phyloP scores from a whole-genome alignment of 2,329 filamentous ascomycete genomes.

The Aspergillus oerlinghausenensis region DNA sequence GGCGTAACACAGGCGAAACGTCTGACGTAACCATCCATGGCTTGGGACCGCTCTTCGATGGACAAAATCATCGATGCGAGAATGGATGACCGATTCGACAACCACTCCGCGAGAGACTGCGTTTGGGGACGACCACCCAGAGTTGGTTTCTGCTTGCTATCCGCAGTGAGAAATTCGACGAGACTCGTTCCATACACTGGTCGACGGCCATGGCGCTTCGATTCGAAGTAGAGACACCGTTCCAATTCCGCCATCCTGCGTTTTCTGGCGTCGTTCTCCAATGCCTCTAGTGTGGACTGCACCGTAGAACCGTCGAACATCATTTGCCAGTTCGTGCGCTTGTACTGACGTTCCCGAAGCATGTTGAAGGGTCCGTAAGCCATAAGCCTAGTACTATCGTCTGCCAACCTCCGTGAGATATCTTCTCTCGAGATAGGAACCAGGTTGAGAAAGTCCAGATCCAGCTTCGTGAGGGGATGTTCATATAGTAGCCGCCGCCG shows the following conservation, averaged over 20 bases:
- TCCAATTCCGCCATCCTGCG: conserved; percentile 72
- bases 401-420: conserved; percentile 51
- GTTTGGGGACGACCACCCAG: conserved; percentile 59
- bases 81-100: conserved; percentile 61
- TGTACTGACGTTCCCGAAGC: conserved; percentile 66
- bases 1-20: conserved; percentile 93
- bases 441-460: conserved; percentile 73
- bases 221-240: conserved; percentile 74
- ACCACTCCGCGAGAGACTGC: conserved; percentile 66
- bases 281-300: conserved; percentile 63
- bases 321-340: conserved; percentile 50
- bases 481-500: conserved; percentile 60
- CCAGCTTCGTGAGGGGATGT: conserved; percentile 60
- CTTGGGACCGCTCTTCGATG: conserved; percentile 65
- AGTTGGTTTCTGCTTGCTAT: conserved; percentile 55
- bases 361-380: conserved; percentile 66
- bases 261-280: conserved; percentile 68
- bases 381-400: conserved; percentile 61
- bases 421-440: conserved; percentile 67
- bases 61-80: conserved; percentile 62
- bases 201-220: conserved; percentile 70
- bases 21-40: conserved; percentile 69
- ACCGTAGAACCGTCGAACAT: conserved; percentile 63
- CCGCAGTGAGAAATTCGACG: conserved; percentile 68
- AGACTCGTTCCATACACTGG: conserved; percentile 78